Evolutionary conservation across 2,329 filamentous ascomycete species (phyloP).

Genomic region (Metarhizium rileyi): DNA sequence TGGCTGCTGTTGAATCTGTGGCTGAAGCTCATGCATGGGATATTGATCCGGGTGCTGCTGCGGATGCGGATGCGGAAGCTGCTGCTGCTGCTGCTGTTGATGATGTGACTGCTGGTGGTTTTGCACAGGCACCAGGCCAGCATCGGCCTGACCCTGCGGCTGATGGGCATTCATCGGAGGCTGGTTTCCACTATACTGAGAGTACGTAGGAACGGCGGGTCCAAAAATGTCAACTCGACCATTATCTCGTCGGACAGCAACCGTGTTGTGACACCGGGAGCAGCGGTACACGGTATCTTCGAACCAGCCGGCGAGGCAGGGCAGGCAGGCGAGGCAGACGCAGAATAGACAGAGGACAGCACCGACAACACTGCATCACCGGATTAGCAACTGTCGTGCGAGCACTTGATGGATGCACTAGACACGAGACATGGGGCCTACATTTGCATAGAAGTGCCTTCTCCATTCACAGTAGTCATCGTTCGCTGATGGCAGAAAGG

Average conservation of each 20-base stretch:
- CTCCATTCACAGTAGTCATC: constrained; percentile 12
- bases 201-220: constrained; percentile 9
- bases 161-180: constrained; percentile 4
- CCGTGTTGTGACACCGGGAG: constrained; percentile 18
- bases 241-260: constrained; percentile 16
- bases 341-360: constrained; percentile 21
- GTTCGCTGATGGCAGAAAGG: constrained; percentile 19
- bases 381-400: neutral
- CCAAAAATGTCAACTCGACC: constrained; percentile 13
- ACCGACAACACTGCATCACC: constrained; percentile 15
- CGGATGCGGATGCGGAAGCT: neutral
- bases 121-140: neutral
- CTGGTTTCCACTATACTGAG: constrained; percentile 11
- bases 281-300: constrained; percentile 21
- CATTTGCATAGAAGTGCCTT: constrained; percentile 19
- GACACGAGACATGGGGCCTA: neutral
- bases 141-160: constrained; percentile 1
- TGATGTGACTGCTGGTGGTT: neutral
- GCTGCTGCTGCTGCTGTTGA: constrained; percentile 1
- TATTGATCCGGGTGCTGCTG: constrained; percentile 4
- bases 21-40: constrained; percentile 1
- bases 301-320: constrained; percentile 23
- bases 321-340: constrained; percentile 21
- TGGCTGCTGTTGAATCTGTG: neutral
- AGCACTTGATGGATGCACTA: neutral